A percentile compares a stretch with the other conserved stretches of the same genome.
phyloP scores from a whole-genome alignment of 116 monocot species.

The Posidonia oceanica region DNA sequence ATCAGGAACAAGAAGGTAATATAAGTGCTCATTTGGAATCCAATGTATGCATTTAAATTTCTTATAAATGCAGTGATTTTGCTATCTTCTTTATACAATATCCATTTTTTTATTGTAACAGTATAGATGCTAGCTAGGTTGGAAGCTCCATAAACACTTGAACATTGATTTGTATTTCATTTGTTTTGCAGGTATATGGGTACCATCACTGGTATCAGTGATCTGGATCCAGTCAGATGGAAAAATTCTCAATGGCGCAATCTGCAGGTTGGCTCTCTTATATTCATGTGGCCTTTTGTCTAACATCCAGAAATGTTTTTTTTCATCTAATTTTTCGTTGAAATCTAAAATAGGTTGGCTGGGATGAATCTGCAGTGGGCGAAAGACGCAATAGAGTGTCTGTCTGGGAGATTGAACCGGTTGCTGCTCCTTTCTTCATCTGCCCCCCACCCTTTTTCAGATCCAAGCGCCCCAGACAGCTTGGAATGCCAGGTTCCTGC shows the following conservation, averaged over 20 bases:
- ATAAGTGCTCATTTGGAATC: neutral
- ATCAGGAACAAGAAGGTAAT: conserved; percentile 20
- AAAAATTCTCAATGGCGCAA: conserved; percentile 90
- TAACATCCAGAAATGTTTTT: neutral
- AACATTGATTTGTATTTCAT: neutral
- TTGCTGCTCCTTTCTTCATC: conserved; percentile 73
- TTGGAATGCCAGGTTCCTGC: conserved; percentile 31
- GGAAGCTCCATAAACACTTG: neutral
- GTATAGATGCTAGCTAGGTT: neutral
- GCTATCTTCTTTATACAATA: neutral
- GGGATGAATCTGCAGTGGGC: conserved; percentile 86
- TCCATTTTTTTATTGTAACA: neutral
- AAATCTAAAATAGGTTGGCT: conserved; percentile 53
- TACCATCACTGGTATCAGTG: conserved; percentile 67
- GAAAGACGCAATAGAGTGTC: conserved; percentile 82
- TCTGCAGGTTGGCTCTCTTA: conserved; percentile 39
- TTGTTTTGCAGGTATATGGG: conserved; percentile 47
- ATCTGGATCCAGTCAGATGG: conserved; percentile 81
- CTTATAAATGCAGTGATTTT: neutral
- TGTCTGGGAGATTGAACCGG: conserved; percentile 93
- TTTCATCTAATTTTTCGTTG: conserved; percentile 1
- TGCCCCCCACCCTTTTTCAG: conserved; percentile 85
- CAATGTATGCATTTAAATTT: neutral
- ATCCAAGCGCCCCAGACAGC: conserved; percentile 60
- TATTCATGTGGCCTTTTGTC: neutral